phyloP scores from a whole-genome alignment of 1,284 basidiomycete species.

The Grifola frondosa region DNA sequence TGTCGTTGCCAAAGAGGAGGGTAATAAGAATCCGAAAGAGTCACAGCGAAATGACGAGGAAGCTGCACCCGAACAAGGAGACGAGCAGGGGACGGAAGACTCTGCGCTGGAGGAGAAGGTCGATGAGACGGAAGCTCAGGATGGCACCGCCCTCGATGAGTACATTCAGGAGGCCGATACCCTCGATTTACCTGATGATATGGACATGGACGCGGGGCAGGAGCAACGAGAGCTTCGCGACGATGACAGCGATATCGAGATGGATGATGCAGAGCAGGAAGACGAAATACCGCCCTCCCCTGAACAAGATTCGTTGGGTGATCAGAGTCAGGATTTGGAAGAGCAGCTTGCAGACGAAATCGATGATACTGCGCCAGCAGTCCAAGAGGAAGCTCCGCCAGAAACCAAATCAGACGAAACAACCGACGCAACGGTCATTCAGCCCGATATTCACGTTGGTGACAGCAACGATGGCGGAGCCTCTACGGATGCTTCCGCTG shows the following conservation, averaged over 20 bases:
- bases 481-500: slow-evolving; percentile 1
- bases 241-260: slow-evolving; percentile 42
- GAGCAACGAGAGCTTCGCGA: slow-evolving; percentile 37
- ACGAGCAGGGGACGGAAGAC: slow-evolving; percentile 37
- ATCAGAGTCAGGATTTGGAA: slow-evolving; percentile 14
- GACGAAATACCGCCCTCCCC: slow-evolving; percentile 33
- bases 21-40: slow-evolving; percentile 34
- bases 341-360: slow-evolving; percentile 19
- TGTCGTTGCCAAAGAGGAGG: slow-evolving; percentile 76
- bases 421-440: slow-evolving; percentile 34
- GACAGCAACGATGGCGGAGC: slow-evolving; percentile 25
- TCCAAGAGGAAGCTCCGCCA: slow-evolving; percentile 18
- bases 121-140: slow-evolving; percentile 37
- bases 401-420: slow-evolving; percentile 17
- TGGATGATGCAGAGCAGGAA: slow-evolving; percentile 43
- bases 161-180: slow-evolving; percentile 74
- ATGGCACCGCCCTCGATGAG: slow-evolving; percentile 71
- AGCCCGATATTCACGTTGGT: slow-evolving; percentile 40
- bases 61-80: slow-evolving; percentile 72
- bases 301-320: slow-evolving; percentile 20
- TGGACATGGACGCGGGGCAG: slow-evolving; percentile 57
- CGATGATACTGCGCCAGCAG: slow-evolving; percentile 16
- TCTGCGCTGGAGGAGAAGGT: slow-evolving; percentile 31
- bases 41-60: slow-evolving; percentile 47
- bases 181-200: slow-evolving; percentile 82